Evolutionary conservation across 164 flowering plant genomes (phyloP).

Genomic region (Protea cynaroides): DNA sequence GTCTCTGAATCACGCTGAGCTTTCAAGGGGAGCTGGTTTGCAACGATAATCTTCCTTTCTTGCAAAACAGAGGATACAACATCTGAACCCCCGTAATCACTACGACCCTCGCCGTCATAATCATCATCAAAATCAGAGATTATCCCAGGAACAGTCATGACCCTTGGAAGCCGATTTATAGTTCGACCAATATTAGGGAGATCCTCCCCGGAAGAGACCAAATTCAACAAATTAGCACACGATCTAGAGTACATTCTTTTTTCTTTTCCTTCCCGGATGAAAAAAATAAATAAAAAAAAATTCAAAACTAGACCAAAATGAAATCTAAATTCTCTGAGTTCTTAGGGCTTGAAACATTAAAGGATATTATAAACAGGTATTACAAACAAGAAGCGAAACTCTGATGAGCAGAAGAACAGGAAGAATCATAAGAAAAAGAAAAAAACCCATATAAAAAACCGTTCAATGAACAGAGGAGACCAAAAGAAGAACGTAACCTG

Average conservation of each 20-base stretch:
- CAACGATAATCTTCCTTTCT: slow-evolving; percentile 41
- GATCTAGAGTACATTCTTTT: neutral
- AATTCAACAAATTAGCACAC: neutral
- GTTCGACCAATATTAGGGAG: neutral
- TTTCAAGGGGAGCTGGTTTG: slow-evolving; percentile 49
- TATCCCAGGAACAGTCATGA: neutral
- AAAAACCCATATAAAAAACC: slow-evolving; percentile 5
- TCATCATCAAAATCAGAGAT: slow-evolving; percentile 11
- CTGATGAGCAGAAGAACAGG: neutral
- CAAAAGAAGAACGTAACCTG: neutral
- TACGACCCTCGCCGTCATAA: neutral
- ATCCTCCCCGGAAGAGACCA: neutral
- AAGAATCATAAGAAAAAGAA: slow-evolving; percentile 6
- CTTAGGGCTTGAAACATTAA: neutral
- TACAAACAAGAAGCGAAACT: neutral
- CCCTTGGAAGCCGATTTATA: neutral
- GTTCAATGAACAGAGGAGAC: neutral
- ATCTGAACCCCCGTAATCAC: slow-evolving; percentile 4
- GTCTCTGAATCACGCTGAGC: slow-evolving; percentile 8
- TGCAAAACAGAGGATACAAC: slow-evolving; percentile 3
- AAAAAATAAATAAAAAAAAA: neutral
- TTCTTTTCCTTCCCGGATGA: neutral
- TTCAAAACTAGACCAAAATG: neutral
- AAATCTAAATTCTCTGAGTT: neutral
- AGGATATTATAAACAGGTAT: neutral